Evolutionary conservation across 1,284 basidiomycete species (phyloP), one percentile per base, ranked within the genome.

Genomic region (Amylostereum chailletii): DNA sequence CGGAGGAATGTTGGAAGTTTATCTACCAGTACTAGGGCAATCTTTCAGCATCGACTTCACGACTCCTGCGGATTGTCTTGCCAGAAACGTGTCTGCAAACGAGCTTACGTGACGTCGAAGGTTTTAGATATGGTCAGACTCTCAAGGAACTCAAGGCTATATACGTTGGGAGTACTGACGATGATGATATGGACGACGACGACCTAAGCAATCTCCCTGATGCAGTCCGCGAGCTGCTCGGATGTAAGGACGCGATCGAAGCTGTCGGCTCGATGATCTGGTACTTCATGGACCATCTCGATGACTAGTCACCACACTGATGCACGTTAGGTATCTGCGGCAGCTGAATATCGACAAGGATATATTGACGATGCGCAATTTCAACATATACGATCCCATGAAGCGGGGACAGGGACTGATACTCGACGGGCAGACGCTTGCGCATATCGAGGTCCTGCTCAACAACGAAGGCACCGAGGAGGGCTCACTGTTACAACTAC

Each of bases 351-450:
- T 97, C 53, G 94, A 94, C 69, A 90, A 90, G 62, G 91, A 96
- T 58, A 81, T 97, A 49, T 65, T 97, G 56, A 90, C 82, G 51
- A 93, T 94, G 82, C 87, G 83, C 68, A 96, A 96, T 63, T 97
- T 97, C 75, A 94, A 96, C 61, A 75, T 96, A 41, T 96, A 96
- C 62, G 93, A 97, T 65, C 94, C 94, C 0, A 90, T 96, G 79
- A 86, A 86, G 61, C 76, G 79, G 54, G 92, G 91, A 26, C 76
- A 86, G 61, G 89, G 85, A 27, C 69, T 98, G 42, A 76, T 90
- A 0, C 74, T 98, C 31, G 94, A 98, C 64, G 94, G 94, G 2
- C 92, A 96, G 62, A 94, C 92, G 0, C 71, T 98, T 44, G 88
- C 90, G 10, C 94, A 98, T 65, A 76, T 98, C 57, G 94, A 97